phyloP scores from a whole-genome alignment of 2,329 filamentous ascomycete genomes.

The Calonectria multiphialidica region DNA sequence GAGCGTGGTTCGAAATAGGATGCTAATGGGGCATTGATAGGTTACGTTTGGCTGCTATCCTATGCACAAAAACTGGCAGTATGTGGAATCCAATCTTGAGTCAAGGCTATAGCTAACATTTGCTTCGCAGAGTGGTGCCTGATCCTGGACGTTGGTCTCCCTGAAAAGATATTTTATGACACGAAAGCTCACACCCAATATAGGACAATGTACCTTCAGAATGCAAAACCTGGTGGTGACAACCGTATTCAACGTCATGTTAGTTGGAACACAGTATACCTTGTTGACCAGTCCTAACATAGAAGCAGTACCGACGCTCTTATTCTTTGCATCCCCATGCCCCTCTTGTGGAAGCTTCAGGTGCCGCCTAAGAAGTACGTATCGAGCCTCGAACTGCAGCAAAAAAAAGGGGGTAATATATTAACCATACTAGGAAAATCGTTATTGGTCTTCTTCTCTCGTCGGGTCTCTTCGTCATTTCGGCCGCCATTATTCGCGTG shows the following conservation, averaged over 20 bases:
- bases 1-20: accelerated
- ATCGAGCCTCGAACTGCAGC: accelerated
- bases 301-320: conserved; percentile 25
- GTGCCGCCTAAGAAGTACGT: conserved; percentile 35
- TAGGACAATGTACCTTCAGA: conserved; percentile 31
- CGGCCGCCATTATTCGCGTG: conserved; percentile 38
- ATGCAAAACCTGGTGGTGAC: conserved; percentile 36
- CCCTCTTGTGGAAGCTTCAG: conserved; percentile 38
- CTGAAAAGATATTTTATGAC: no score
- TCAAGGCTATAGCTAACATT: not conserved
- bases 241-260: conserved; percentile 40
- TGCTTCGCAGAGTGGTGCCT: conserved; percentile 27
- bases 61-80: conserved; percentile 40
- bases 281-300: not conserved
- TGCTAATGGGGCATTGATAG: not conserved
- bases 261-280: not conserved
- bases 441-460: conserved; percentile 42
- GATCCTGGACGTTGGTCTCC: conserved; percentile 29
- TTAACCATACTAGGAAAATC: conserved; percentile 36
- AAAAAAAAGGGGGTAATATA: not conserved
- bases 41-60: conserved; percentile 40
- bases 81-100: not conserved
- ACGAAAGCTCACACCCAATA: not conserved
- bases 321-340: conserved; percentile 37
- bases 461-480: conserved; percentile 43